Conservation (phyloP, 345 rosid species). For the Lepidium didymum region DNA sequence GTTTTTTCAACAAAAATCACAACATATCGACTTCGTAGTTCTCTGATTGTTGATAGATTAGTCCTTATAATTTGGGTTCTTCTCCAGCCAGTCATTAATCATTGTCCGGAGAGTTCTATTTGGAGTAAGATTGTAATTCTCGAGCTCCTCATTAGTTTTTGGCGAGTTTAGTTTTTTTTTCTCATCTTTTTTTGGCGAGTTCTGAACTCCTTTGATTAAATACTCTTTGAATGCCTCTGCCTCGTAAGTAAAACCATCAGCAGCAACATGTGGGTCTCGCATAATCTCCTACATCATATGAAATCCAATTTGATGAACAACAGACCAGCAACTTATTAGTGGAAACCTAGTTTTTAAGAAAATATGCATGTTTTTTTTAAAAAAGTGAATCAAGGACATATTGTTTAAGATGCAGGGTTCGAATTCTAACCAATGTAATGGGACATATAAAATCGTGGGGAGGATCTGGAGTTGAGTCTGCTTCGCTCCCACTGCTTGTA, state of each 20-base stretch:
- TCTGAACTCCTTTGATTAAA: conserved; percentile 37
- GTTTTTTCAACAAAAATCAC: no score
- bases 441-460: conserved; percentile 21
- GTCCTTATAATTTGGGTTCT: conserved; percentile 6
- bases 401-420: neutral
- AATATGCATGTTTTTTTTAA: no score
- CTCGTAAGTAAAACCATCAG: conserved; percentile 75
- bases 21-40: neutral
- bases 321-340: neutral
- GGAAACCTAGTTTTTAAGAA: no score
- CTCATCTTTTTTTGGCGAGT: neutral
- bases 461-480: neutral
- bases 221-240: conserved; percentile 40
- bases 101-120: conserved; percentile 53
- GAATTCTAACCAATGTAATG: conserved; percentile 22
- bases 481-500: conserved; percentile 1
- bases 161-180: no score
- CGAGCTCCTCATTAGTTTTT: conserved; percentile 33
- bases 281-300: conserved; percentile 48
- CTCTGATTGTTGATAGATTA: neutral
- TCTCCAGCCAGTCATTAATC: conserved; percentile 50
- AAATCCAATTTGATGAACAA: neutral
- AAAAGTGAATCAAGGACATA: neutral
- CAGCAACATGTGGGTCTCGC: conserved; percentile 66
- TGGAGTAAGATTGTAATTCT: conserved; percentile 38